These are phyloP conservation scores for Kodamaea kakaduensis DNA, from an alignment of 805 yeast species.

Conservation along the genomic window DNA sequence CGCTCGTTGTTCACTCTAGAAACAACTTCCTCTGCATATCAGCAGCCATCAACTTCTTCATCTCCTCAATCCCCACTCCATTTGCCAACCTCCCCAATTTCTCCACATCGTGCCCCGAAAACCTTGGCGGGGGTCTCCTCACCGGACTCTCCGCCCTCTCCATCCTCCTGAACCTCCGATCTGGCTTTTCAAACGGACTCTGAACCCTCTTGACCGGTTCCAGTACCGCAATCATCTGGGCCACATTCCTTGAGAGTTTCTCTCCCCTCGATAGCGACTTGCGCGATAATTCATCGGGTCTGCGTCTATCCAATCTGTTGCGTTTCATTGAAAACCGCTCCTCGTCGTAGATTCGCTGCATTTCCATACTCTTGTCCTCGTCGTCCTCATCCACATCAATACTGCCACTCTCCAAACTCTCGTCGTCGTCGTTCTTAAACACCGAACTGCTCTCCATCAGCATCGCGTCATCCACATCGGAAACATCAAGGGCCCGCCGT, in stretches of 20 bases:
- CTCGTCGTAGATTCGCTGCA: slow-evolving; percentile 3
- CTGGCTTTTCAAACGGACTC: neutral
- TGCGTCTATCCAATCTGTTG: slow-evolving; percentile 1
- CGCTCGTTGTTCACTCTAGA: slow-evolving; percentile 6
- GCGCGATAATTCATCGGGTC: slow-evolving; percentile 3
- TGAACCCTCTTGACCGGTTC: neutral
- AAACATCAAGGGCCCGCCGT: slow-evolving; percentile 19
- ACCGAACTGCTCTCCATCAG: slow-evolving; percentile 20
- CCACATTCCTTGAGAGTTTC: slow-evolving; percentile 9
- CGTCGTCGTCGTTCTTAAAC: slow-evolving; percentile 11
- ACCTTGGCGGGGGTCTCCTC: slow-evolving; percentile 3
- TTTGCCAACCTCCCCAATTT: slow-evolving; percentile 8
- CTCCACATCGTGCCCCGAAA: slow-evolving; percentile 10
- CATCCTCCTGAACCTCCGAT: neutral
- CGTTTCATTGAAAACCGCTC: slow-evolving; percentile 4
- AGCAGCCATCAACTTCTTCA: slow-evolving; percentile 20
- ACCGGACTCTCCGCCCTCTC: neutral
- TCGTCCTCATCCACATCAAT: slow-evolving; percentile 7
- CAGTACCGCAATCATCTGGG: slow-evolving; percentile 1
- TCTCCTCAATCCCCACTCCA: slow-evolving; percentile 16
- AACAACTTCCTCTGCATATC: slow-evolving; percentile 21
- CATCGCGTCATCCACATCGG: slow-evolving; percentile 20
- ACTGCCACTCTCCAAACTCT: slow-evolving; percentile 7
- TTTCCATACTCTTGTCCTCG: neutral
- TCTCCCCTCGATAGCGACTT: slow-evolving; percentile 4